Evolutionary conservation across 192 early-diverging fungal genomes (phyloP), one percentile per base, ranked within the genome.

Genomic region (Funneliformis mosseae): DNA sequence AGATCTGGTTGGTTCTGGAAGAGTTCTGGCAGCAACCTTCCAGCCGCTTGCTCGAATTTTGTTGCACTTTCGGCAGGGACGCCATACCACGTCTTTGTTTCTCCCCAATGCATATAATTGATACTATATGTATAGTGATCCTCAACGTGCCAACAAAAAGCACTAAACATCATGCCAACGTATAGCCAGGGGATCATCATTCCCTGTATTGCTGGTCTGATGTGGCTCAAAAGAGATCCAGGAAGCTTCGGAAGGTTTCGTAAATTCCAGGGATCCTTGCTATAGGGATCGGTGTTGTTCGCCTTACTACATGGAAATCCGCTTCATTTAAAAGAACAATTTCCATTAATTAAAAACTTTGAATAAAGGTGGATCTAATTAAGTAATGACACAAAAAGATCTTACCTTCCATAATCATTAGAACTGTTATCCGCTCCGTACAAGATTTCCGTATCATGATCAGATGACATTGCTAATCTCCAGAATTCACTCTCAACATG

Each of bases 161-260:
- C 94, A 42, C 93, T 94, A 79, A 98, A 98, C 70, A 90, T 92
- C 96, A 96, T 97, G 18, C 97, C 97, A 4, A 98, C 93, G 76
- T 99, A 99, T 33, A 99, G 86, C 97, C 97, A 99, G 18, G 97
- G 97, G 3, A 95, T 90, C 93, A 95, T 98, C 94, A 99, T 97
- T 8, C 97, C 97, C 12, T 95, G 94, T 38, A 99, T 98, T 81
- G 98, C 96, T 70, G 94, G 92, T 68, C 92, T 91, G 80, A 99
- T 96, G 82, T 96, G 90, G 42, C 91, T 88, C 76, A 99, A 94
- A 27, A 99, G 89, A 4, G 95, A 96, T n/a, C 88, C 90, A 12
- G 89, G 87, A 27, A 96, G 86, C 71, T 92, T 87, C 6, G 97
- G 94, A 61, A 99, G 90, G 78, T 95, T 92, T 79, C 94, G 96